phyloP scores from a whole-genome alignment of 768 basidiomycete genomes.

The Auriculariales sp. region DNA sequence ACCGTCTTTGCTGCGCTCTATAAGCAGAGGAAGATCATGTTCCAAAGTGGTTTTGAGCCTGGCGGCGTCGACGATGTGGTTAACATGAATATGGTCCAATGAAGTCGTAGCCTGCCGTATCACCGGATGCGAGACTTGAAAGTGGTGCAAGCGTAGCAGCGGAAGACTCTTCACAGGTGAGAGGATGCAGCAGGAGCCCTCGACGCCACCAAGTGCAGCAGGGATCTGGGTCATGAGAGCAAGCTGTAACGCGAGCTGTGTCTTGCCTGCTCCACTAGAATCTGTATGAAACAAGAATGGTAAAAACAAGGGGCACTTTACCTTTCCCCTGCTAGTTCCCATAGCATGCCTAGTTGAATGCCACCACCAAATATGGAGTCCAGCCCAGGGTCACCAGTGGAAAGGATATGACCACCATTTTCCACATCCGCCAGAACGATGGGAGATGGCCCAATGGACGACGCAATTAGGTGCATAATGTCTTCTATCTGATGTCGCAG shows the following conservation, averaged over 20 bases:
- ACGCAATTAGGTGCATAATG: constrained; percentile 37
- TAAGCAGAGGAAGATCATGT: constrained; percentile 36
- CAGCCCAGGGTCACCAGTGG: constrained; percentile 59
- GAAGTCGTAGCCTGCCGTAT: constrained; percentile 28
- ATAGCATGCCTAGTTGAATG: constrained; percentile 61
- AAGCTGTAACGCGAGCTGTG: constrained; percentile 78
- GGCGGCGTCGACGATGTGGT: constrained; percentile 38
- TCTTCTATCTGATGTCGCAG: constrained; percentile 32
- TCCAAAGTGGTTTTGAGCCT: constrained; percentile 42
- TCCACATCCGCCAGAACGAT: constrained; percentile 25
- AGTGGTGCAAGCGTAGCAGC: constrained; percentile 52
- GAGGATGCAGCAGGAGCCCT: constrained; percentile 62
- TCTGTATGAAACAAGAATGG: not conserved
- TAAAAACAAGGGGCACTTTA: constrained; percentile 17
- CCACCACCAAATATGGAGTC: constrained; percentile 70
- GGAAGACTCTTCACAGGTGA: constrained; percentile 58
- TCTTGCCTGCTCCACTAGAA: constrained; percentile 82
- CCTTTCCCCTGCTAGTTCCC: constrained; percentile 88
- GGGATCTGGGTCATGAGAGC: constrained; percentile 69
- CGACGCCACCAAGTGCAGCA: constrained; percentile 35
- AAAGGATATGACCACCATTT: constrained; percentile 32
- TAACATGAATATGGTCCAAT: constrained; percentile 47
- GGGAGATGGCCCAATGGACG: constrained; percentile 24
- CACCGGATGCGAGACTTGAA: constrained; percentile 35
- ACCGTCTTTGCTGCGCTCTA: constrained; percentile 19